These are phyloP conservation scores for Camelina laxa DNA, from an alignment of 345 rosid genomes.

Conservation along the genomic window DNA sequence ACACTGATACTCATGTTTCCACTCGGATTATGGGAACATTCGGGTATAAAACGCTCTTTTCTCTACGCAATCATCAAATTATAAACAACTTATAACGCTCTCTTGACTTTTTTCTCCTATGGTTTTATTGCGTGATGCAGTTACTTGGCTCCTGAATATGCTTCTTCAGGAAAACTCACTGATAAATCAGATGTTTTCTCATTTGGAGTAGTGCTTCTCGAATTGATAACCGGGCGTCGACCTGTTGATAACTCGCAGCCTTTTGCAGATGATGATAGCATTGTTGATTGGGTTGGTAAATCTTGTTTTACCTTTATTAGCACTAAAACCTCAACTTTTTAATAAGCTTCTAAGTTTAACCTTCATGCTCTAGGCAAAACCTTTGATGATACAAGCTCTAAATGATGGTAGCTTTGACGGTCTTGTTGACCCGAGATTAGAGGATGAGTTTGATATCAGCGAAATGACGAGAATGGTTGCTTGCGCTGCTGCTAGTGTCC, in stretches of 20 bases:
- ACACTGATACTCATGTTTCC: slow-evolving; percentile 83
- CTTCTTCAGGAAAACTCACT: slow-evolving; percentile 83
- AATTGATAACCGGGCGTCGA: slow-evolving; percentile 79
- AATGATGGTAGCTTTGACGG: slow-evolving; percentile 55
- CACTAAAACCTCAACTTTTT: background rate
- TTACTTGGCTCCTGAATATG: slow-evolving; percentile 94
- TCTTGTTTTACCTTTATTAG: background rate
- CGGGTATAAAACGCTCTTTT: slow-evolving; percentile 55
- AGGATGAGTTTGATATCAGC: slow-evolving; percentile 46
- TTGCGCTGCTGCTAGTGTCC: slow-evolving; percentile 84
- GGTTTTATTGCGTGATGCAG: slow-evolving; percentile 44
- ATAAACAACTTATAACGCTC: background rate
- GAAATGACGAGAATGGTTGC: slow-evolving; percentile 77
- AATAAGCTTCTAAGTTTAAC: background rate
- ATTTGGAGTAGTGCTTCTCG: slow-evolving; percentile 85
- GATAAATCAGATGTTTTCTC: slow-evolving; percentile 90
- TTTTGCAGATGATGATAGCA: slow-evolving; percentile 75
- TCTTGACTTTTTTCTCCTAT: slow-evolving; percentile 10
- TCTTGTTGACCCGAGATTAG: slow-evolving; percentile 64
- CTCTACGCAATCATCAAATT: background rate
- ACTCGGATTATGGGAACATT: slow-evolving; percentile 96
- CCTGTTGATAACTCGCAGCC: slow-evolving; percentile 61
- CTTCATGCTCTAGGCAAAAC: slow-evolving; percentile 63
- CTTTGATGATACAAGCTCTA: slow-evolving; percentile 63
- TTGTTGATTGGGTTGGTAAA: slow-evolving; percentile 84